Conservation (phyloP, 805 yeast genomes). For the Cyberlindnera americana region DNA sequence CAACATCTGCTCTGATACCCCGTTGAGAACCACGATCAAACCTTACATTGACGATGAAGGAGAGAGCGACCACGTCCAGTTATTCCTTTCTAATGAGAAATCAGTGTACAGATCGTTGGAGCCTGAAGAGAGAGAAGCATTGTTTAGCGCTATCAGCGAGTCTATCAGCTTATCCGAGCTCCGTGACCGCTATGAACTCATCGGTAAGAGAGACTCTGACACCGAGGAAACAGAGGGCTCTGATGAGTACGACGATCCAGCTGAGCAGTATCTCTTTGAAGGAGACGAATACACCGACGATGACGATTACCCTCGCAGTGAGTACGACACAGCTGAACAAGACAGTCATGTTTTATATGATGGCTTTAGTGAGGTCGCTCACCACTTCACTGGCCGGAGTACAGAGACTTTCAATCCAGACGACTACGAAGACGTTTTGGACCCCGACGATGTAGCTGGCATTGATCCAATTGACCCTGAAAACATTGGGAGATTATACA, state of each 20-base stretch:
- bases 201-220: too few species aligned
- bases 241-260: too few species aligned
- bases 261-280: background rate
- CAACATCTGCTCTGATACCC: constrained; percentile 15
- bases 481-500: too few species aligned
- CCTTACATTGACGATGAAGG: constrained; percentile 12
- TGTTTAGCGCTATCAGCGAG: constrained; percentile 15
- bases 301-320: background rate
- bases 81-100: constrained; percentile 19
- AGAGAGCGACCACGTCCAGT: constrained; percentile 1
- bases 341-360: too few species aligned
- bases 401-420: constrained; percentile 7
- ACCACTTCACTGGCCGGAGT: too few species aligned
- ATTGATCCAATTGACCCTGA: constrained; percentile 5
- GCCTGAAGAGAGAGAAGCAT: constrained; percentile 13
- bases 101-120: constrained; percentile 22
- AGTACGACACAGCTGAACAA: background rate
- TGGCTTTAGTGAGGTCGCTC: too few species aligned
- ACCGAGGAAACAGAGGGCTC: too few species aligned
- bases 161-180: constrained; percentile 8
- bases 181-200: too few species aligned
- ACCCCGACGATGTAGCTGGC: constrained; percentile 4
- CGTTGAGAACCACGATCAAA: constrained; percentile 14
- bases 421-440: constrained; percentile 5
- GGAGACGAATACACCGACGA: background rate